phyloP scores from a whole-genome alignment of 1,284 basidiomycete genomes.

The Apiotrichum brassicae region DNA sequence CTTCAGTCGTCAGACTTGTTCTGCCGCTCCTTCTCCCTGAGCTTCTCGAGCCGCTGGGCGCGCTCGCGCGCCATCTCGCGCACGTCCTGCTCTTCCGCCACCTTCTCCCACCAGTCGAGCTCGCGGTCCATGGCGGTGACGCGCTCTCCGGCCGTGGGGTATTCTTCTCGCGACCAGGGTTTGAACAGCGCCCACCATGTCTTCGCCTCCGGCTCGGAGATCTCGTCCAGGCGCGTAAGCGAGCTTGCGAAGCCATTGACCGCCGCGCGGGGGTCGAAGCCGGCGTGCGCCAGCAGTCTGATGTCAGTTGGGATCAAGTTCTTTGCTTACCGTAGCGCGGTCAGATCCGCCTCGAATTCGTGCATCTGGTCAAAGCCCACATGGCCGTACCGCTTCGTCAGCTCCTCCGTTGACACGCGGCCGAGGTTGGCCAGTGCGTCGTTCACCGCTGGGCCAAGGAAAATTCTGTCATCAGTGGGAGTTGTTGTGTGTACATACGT shows the following conservation, averaged over 20 bases:
- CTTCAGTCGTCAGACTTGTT: too few species aligned
- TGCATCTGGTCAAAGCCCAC: constrained; percentile 60
- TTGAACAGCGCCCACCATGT: constrained; percentile 28
- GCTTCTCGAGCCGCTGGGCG: background rate
- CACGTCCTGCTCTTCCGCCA: background rate
- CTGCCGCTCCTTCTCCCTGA: background rate
- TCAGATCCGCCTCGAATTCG: constrained; percentile 83
- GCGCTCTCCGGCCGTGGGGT: constrained; percentile 60
- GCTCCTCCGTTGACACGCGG: constrained; percentile 64
- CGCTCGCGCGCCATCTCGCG: background rate
- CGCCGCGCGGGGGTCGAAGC: constrained; percentile 63
- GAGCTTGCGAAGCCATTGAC: constrained; percentile 31
- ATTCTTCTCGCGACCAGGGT: constrained; percentile 45
- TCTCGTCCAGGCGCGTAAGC: constrained; percentile 36
- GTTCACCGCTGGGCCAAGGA: constrained; percentile 84
- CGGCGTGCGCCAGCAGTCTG: constrained; percentile 76
- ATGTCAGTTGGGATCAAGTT: background rate
- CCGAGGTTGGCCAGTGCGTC: constrained; percentile 77
- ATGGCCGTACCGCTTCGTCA: constrained; percentile 57
- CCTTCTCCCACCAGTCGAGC: constrained; percentile 56
- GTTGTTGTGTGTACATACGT: constrained; percentile 49
- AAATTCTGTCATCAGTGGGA: constrained; percentile 48
- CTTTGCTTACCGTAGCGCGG: constrained; percentile 61
- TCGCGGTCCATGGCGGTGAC: constrained; percentile 57
- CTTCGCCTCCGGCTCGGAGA: constrained; percentile 9